Conservation (phyloP, 805 yeast species). For the Scheffersomyces coipomensis region DNA sequence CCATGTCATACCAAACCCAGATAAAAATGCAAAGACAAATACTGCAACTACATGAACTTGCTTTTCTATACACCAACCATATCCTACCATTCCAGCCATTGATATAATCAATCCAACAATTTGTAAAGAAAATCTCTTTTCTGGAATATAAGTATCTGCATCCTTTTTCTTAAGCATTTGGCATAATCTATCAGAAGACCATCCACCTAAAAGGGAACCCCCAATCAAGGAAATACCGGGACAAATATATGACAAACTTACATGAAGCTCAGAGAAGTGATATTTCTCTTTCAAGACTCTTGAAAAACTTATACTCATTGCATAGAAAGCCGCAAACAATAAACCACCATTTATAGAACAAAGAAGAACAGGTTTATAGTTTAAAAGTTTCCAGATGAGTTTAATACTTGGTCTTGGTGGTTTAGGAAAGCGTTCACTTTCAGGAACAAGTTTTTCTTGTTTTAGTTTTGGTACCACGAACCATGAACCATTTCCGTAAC, state of each 20-base stretch:
- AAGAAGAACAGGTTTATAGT: constrained; percentile 42
- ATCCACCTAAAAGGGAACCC: constrained; percentile 52
- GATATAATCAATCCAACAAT: constrained; percentile 41
- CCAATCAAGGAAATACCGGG: constrained; percentile 50
- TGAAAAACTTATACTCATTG: constrained; percentile 50
- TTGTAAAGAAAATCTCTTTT: constrained; percentile 45
- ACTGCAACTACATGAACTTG: constrained; percentile 33
- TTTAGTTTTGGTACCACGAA: constrained; percentile 25
- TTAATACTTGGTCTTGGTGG: constrained; percentile 46
- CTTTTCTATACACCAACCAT: constrained; percentile 51
- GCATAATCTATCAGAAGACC: constrained; percentile 41
- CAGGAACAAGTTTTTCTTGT: constrained; percentile 20
- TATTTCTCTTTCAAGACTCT: constrained; percentile 37
- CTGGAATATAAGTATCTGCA: constrained; percentile 40
- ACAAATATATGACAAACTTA: constrained; percentile 49
- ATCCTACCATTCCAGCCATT: constrained; percentile 46
- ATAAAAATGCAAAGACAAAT: constrained; percentile 43
- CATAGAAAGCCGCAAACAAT: constrained; percentile 55
- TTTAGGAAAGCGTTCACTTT: constrained; percentile 30
- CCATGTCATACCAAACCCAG: constrained; percentile 57
- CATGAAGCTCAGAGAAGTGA: constrained; percentile 28
- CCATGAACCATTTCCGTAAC: constrained; percentile 13
- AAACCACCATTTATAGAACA: constrained; percentile 49
- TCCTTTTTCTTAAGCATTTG: constrained; percentile 22
- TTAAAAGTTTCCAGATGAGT: constrained; percentile 34